Percentiles rank a stretch among this genome's conserved stretches.
phyloP scores from a whole-genome alignment of 306 rosid species.

The Acacia crassicarpa region DNA sequence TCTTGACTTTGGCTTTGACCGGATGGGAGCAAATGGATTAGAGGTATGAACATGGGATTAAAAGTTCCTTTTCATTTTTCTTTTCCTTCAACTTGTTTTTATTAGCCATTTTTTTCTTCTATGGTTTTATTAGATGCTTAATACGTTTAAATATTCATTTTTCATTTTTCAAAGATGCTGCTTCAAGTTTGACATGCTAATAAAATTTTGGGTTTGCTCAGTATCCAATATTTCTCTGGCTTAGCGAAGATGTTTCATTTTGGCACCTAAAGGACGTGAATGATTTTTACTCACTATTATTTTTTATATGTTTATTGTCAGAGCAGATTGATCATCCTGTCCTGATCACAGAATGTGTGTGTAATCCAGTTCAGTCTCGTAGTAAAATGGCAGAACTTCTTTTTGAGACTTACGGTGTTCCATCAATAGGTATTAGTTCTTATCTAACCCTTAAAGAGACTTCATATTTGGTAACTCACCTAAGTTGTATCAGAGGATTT shows the following conservation, averaged over 20 bases:
- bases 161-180: neutral
- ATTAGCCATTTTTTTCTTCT: neutral
- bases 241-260: slow-evolving; percentile 7
- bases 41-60: slow-evolving; percentile 56
- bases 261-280: slow-evolving; percentile 10
- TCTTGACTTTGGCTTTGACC: slow-evolving; percentile 92
- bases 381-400: slow-evolving; percentile 97
- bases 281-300: slow-evolving; percentile 35
- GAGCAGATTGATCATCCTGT: slow-evolving; percentile 95
- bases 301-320: slow-evolving; percentile 60
- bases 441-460: slow-evolving; percentile 21
- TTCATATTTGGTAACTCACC: neutral
- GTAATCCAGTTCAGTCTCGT: slow-evolving; percentile 96
- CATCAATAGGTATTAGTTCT: slow-evolving; percentile 66
- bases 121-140: slow-evolving; percentile 17
- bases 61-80: neutral
- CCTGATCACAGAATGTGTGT: slow-evolving; percentile 88
- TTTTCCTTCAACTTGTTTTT: slow-evolving; percentile 14
- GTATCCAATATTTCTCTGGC: slow-evolving; percentile 27
- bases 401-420: slow-evolving; percentile 97
- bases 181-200: slow-evolving; percentile 12
- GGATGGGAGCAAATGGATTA: slow-evolving; percentile 85
- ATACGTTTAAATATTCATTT: neutral
- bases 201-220: neutral
- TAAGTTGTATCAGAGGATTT: slow-evolving; percentile 5